These are phyloP conservation scores for Cynara cardunculus DNA, from an alignment of 129 eudicot genomes.

Conservation along the genomic window DNA sequence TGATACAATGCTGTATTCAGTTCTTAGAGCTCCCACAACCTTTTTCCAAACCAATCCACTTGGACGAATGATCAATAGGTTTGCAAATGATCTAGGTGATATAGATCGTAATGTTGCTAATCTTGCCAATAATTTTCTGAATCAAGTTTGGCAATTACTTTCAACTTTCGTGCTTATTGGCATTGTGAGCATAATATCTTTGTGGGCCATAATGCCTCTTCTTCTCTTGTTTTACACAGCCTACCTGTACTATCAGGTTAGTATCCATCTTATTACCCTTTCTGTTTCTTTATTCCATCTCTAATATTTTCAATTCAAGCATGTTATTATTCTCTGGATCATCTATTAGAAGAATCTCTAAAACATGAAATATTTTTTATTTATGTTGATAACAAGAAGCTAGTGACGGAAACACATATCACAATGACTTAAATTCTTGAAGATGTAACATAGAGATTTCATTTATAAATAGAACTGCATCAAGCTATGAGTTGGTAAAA, in stretches of 20 bases:
- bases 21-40: constrained; percentile 90
- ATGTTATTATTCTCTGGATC: background rate
- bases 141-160: constrained; percentile 76
- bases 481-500: background rate
- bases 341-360: background rate
- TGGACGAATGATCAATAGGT: constrained; percentile 91
- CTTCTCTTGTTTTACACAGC: constrained; percentile 86
- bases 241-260: constrained; percentile 92
- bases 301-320: background rate
- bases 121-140: constrained; percentile 55
- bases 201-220: constrained; percentile 99
- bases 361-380: background rate
- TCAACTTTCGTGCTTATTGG: constrained; percentile 92
- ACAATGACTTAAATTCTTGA: constrained; percentile 4
- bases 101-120: constrained; percentile 86
- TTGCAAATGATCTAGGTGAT: constrained; percentile 92
- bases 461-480: background rate
- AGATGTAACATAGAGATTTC: background rate
- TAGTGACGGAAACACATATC: background rate
- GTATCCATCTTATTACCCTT: constrained; percentile 13
- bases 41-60: constrained; percentile 90
- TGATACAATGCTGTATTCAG: constrained; percentile 70
- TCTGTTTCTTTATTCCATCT: background rate
- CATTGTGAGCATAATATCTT: constrained; percentile 85
- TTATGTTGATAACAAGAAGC: background rate